Base-by-base conservation (phyloP, 2,329 filamentous ascomycete genomes). In the Canariomyces notabilis region DNA sequence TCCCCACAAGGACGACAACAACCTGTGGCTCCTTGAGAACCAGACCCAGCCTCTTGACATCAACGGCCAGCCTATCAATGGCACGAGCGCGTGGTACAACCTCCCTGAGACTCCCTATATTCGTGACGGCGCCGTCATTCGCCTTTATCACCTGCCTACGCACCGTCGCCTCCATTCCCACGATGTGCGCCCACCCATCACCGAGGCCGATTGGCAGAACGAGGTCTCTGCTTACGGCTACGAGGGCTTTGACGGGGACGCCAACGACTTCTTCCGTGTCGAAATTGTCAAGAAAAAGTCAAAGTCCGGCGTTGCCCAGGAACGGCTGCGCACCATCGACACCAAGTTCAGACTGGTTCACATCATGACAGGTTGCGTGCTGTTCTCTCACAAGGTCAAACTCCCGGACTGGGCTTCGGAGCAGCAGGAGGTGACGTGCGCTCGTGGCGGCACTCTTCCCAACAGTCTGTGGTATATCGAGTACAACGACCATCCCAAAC, bases 351-450 rank as follows among this genome's bases (percentile, higher is more conserved):
- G 82, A 63, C 84, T 98, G 36, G 79, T 97, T 26, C 93, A 98
- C 63, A 71, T 95, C 64, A 97, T 98, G 93, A 95, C 89, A 53
- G 90, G 91, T 37, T 98, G 93, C 63, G 87, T 85, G 11, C 76
- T 98, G 19, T 98, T 98, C 75, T 97, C 91, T 1, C 93, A 98
- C 77, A 97, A 96, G 73, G 90, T 97, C 64, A 98, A 98, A 74
- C 83, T 98, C 48, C 93, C 93, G 3, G 89, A 95, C 2, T 98
- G 93, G 93, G 93, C 87, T 37, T 98, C 85, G 42, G 93, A 97
- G 67, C 93, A 98, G 67, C 93, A 98, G 67, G 93, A 98, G 68
- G 93, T 98, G n/a, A 97, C 91, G 16, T 98, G 93, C 63, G 93
- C 93, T 6, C 85, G 83, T 58, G 85, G 87, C 38, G 93, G 89